A percentile compares a stretch with the other conserved stretches of the same genome.
Evolutionary conservation across 106 monocot genomes (phyloP).

Genomic region (Hemerocallis citrina): DNA sequence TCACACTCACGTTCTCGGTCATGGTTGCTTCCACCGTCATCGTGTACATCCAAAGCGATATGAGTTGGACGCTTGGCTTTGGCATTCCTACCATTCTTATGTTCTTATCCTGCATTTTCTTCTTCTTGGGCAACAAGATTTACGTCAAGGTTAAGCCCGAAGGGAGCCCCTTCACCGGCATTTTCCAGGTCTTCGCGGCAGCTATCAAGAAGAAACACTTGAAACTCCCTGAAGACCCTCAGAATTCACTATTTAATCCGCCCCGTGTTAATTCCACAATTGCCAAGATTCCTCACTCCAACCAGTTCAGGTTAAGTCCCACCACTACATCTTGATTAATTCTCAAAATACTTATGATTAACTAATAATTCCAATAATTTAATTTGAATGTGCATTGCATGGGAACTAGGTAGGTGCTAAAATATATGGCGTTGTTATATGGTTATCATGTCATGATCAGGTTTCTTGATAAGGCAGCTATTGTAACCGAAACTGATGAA

Average conservation of each 20-base stretch:
- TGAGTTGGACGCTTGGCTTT: slow-evolving; percentile 73
- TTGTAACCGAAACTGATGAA: slow-evolving; percentile 13
- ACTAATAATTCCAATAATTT: neutral
- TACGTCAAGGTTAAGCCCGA: slow-evolving; percentile 66
- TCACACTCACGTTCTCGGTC: slow-evolving; percentile 66
- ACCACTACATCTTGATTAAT: neutral
- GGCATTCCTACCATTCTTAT: slow-evolving; percentile 59
- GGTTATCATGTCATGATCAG: too few species aligned
- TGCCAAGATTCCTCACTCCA: slow-evolving; percentile 47
- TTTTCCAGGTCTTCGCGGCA: slow-evolving; percentile 34
- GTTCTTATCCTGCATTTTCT: slow-evolving; percentile 49
- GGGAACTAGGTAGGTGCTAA: too few species aligned
- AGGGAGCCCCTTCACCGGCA: slow-evolving; percentile 60
- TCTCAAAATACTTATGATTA: neutral
- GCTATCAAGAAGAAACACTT: slow-evolving; percentile 12
- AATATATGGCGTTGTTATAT: too few species aligned
- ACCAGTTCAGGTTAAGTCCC: slow-evolving; percentile 59
- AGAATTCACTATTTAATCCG: slow-evolving; percentile 19
- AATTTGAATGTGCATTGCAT: too few species aligned
- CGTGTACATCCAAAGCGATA: slow-evolving; percentile 69
- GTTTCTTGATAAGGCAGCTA: slow-evolving; percentile 47
- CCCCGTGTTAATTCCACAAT: slow-evolving; percentile 10
- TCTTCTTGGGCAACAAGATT: slow-evolving; percentile 47
- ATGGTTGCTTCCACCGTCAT: slow-evolving; percentile 65
- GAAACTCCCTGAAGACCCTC: neutral